Base-by-base conservation (phyloP, 2,329 filamentous ascomycete species). In the Cercospora sp. region DNA sequence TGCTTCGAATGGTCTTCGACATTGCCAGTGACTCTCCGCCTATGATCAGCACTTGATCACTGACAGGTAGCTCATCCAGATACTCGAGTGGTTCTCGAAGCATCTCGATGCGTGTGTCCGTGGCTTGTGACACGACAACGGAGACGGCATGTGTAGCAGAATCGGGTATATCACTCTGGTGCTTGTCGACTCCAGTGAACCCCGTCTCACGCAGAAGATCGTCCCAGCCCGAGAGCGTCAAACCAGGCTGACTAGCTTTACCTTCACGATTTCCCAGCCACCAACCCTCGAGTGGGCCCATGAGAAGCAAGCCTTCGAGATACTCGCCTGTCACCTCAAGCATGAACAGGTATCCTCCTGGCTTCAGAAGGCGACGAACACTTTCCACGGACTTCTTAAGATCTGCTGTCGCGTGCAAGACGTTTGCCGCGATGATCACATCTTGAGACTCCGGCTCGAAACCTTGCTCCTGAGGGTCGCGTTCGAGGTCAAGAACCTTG, bases 151-250 rank as follows among this genome's bases (percentile, higher is more conserved):
- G 70, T 18, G 45, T 63, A 20, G 45, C 53, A 3, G 57, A 60
- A 60, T 68, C 65, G 6, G 45, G 74, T 53, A 69, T 60, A 63
- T 70, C 70, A 33, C 67, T 66, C 31, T 67, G 65, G 55, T 67
- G 60, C 63, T 63, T 63, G 33, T 79, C 76, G 13, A 79, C 63
- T 1, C 77, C 78, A n/a, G 77, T 76, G 64, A 80, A 81, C 10
- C 79, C 79, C 6, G 75, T 71, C 2, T 71, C 63, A 8, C 63
- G 60, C 55, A 83, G 71, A 9, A 76, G 58, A 1, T 59, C 51
- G 48, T 79, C 69, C 81, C 81, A 82, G 36, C 75, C 67, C 1
- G 67, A 67, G 4, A 72, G 59, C 3, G 72, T 72, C 5, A 72
- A 31, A n/a, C 63, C 64, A 0, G 80, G 80, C 76, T 71, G 66